A percentile compares a stretch with the other conserved stretches of the same genome.
Evolutionary conservation across 2,329 filamentous ascomycete genomes (phyloP).

Genomic region (Penicillium sp.): DNA sequence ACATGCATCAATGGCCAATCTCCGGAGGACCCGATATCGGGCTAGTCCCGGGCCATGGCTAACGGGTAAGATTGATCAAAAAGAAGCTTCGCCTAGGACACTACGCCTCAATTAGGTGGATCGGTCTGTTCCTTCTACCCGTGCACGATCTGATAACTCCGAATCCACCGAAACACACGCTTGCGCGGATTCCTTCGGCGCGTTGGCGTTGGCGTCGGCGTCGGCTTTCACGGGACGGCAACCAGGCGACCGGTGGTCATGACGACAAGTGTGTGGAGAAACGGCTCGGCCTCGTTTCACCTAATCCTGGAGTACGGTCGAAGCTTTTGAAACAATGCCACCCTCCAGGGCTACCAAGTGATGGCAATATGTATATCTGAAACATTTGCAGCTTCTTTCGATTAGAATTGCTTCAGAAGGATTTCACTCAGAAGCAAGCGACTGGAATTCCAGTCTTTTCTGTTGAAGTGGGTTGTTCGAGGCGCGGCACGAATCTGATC

Average conservation of each 20-base stretch:
- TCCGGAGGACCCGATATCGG: neutral
- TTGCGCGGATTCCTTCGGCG: neutral
- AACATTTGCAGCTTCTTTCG: neutral
- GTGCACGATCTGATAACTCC: neutral
- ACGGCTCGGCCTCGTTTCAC: conserved; percentile 2
- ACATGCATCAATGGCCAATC: neutral
- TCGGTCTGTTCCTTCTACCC: neutral
- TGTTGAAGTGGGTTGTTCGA: neutral
- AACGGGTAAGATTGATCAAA: neutral
- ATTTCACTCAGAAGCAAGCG: neutral
- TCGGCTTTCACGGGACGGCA: neutral
- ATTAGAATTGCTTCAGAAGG: neutral
- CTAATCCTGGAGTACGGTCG: neutral
- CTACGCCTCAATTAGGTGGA: neutral
- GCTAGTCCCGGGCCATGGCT: neutral
- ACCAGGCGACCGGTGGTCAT: neutral
- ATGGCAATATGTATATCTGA: neutral
- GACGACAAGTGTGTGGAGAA: conserved; percentile 4
- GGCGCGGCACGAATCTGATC: neutral
- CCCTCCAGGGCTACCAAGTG: neutral
- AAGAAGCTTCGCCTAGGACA: neutral
- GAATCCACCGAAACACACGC: neutral
- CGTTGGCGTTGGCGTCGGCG: neutral
- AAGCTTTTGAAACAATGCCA: neutral
- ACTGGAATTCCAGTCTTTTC: neutral